Evolutionary conservation across 2,329 filamentous ascomycete species (phyloP).

Genomic region (Hawksworthiomyces lignivorus): DNA sequence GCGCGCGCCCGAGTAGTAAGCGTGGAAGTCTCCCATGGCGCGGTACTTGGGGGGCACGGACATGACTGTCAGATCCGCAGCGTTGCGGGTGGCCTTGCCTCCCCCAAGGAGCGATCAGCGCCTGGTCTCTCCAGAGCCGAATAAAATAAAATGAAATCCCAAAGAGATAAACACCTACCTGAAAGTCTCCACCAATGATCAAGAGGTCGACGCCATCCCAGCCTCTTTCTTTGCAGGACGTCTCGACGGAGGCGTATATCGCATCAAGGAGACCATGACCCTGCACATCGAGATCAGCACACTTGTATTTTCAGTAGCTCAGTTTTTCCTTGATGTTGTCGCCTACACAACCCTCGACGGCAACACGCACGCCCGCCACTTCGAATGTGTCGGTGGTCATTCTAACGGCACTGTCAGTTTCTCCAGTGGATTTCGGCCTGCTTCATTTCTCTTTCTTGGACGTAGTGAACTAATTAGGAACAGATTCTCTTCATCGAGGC

Average conservation of each 20-base stretch:
- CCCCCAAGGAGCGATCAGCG: too few relatives aligned
- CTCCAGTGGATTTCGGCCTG: too few relatives aligned
- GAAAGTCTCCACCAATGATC: constrained; percentile 95
- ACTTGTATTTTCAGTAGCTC: background rate
- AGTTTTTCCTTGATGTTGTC: background rate
- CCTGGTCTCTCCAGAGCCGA: too few relatives aligned
- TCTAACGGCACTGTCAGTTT: too few relatives aligned
- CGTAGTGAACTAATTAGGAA: too few relatives aligned
- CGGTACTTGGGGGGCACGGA: constrained; percentile 85
- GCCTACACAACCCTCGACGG: constrained; percentile 79
- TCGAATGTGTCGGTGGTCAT: constrained; percentile 28
- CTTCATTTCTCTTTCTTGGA: too few relatives aligned
- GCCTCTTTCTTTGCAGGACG: constrained; percentile 59
- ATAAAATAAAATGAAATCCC: too few relatives aligned
- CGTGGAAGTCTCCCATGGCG: constrained; percentile 81
- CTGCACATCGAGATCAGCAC: constrained; percentile 33
- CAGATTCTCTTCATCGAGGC: too few relatives aligned
- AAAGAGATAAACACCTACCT: constrained; percentile 42
- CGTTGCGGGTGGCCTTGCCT: constrained; percentile 72
- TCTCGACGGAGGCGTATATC: constrained; percentile 74
- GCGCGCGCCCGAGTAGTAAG: constrained; percentile 78
- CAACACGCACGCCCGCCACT: constrained; percentile 58
- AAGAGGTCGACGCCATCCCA: constrained; percentile 83
- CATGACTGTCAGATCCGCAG: constrained; percentile 79
- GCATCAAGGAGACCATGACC: constrained; percentile 87